phyloP scores from a whole-genome alignment of 805 yeast genomes.

The Wickerhamiella cacticola region DNA sequence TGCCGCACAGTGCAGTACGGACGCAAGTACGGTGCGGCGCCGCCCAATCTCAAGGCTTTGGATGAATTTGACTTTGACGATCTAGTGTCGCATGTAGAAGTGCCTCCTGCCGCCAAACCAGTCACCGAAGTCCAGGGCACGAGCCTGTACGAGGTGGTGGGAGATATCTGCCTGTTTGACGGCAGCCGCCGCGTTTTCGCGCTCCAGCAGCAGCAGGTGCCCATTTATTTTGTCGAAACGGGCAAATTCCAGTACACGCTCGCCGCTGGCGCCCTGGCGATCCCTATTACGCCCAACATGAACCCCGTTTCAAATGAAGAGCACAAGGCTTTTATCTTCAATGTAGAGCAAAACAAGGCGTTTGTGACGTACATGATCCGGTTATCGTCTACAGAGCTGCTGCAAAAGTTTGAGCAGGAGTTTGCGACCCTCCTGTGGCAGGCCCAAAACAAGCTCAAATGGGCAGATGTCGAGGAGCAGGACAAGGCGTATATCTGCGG shows the following conservation, averaged over 20 bases:
- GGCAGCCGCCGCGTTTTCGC: constrained; percentile 1
- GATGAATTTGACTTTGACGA: constrained; percentile 42
- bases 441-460: constrained; percentile 38
- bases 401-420: constrained; percentile 41
- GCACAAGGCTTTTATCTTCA: constrained; percentile 51
- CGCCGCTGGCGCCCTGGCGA: constrained; percentile 27
- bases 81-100: constrained; percentile 14
- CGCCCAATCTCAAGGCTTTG: constrained; percentile 38
- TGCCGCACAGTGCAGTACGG: constrained; percentile 65
- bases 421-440: constrained; percentile 53
- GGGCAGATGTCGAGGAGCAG: constrained; percentile 33
- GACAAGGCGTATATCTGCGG: constrained; percentile 49
- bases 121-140: constrained; percentile 21
- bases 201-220: background rate
- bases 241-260: constrained; percentile 45
- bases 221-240: constrained; percentile 31
- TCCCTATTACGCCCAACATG: constrained; percentile 36
- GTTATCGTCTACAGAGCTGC: constrained; percentile 34
- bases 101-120: constrained; percentile 8
- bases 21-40: constrained; percentile 45
- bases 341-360: constrained; percentile 34
- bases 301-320: constrained; percentile 57
- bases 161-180: constrained; percentile 49
- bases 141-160: constrained; percentile 18
- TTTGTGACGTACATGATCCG: constrained; percentile 53